Percentiles rank a stretch among this genome's conserved stretches.
Evolutionary conservation across 257 asterid species (phyloP).

Genomic region (Linaria vulgaris): DNA sequence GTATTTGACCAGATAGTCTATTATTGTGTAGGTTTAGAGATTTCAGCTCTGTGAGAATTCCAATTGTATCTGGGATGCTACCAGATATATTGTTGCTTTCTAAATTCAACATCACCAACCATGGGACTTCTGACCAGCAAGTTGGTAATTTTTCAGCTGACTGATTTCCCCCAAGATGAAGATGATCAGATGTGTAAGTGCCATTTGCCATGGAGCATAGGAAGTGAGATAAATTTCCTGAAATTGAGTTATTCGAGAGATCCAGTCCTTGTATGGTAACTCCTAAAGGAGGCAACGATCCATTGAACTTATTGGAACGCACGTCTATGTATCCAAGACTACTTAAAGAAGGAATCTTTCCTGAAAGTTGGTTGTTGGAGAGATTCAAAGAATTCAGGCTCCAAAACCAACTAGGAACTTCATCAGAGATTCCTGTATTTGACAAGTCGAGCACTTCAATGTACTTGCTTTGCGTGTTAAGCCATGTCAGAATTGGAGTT

Average conservation of each 20-base stretch:
- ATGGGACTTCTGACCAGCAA: slow-evolving; percentile 29
- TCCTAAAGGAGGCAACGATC: neutral
- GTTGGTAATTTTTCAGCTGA: slow-evolving; percentile 32
- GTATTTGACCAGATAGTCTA: slow-evolving; percentile 27
- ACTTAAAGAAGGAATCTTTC: neutral
- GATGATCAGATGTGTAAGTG: neutral
- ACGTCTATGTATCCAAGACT: neutral
- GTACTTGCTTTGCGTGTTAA: neutral
- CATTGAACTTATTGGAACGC: neutral
- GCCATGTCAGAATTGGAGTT: neutral
- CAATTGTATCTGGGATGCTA: slow-evolving; percentile 32
- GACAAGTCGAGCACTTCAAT: neutral
- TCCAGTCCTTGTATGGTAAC: neutral
- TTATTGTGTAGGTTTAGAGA: slow-evolving; percentile 30
- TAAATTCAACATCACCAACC: slow-evolving; percentile 11
- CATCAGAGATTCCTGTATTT: neutral
- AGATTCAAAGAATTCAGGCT: neutral
- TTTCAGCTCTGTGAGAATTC: slow-evolving; percentile 13
- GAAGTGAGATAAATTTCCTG: neutral
- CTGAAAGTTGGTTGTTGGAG: slow-evolving; percentile 3
- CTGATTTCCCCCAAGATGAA: slow-evolving; percentile 30
- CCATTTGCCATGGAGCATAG: slow-evolving; percentile 12
- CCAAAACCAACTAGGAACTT: slow-evolving; percentile 6
- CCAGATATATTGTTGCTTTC: slow-evolving; percentile 32
- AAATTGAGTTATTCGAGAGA: slow-evolving; percentile 1